Evolutionary conservation across 306 rosid genomes (phyloP).

Genomic region (Cotoneaster glaucophyllus): DNA sequence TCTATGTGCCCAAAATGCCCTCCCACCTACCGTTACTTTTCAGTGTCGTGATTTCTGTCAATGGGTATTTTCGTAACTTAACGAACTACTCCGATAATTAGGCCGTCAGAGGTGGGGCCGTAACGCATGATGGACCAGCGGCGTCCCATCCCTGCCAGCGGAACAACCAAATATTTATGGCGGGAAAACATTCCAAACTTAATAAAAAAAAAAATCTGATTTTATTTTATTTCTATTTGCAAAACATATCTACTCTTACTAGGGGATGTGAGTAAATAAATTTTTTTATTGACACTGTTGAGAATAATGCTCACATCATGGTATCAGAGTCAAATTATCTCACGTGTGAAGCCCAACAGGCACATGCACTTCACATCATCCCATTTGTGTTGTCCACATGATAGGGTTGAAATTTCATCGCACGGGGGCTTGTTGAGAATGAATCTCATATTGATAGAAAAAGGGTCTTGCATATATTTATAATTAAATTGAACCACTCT

Average conservation of each 20-base stretch:
- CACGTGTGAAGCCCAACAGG: too few species aligned
- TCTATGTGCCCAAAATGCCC: not conserved
- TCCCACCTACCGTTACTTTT: not conserved
- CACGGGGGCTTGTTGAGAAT: fast-evolving
- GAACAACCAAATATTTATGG: not conserved
- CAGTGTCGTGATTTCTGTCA: not conserved
- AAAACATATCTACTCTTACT: not conserved
- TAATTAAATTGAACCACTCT: too few species aligned
- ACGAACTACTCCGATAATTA: not conserved
- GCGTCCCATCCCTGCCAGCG: not conserved
- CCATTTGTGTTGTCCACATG: too few species aligned
- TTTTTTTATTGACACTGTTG: too few species aligned
- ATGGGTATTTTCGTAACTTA: constrained; percentile 9
- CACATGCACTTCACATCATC: fast-evolving
- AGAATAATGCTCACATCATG: too few species aligned
- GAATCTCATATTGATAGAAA: fast-evolving
- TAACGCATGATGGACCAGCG: not conserved
- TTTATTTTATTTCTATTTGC: not conserved
- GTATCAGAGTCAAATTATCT: too few species aligned
- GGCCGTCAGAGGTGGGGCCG: not conserved
- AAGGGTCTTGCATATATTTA: too few species aligned
- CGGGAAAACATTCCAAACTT: constrained; percentile 15
- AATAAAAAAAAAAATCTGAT: not conserved
- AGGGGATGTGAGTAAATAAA: not conserved
- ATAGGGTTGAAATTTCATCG: too few species aligned